Percentiles rank a stretch among this genome's conserved stretches.
Conservation (phyloP, 2,329 filamentous ascomycete genomes). For the Leptographium procerum region DNA sequence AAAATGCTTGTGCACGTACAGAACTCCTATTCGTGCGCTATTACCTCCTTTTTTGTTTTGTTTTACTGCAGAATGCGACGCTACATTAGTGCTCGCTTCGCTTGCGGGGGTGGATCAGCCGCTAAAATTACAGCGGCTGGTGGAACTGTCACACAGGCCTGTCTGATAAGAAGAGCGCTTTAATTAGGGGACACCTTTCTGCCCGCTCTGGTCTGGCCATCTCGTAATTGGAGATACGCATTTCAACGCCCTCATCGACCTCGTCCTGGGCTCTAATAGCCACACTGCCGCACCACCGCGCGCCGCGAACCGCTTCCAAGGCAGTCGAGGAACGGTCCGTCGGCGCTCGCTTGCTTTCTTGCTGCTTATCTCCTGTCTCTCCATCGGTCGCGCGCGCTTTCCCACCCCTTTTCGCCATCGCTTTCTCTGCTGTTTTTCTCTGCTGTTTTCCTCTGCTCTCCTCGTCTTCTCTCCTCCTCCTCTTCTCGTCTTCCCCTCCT, state of each 20-base stretch:
- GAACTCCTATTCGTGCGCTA: no score
- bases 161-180: neutral
- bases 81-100: neutral
- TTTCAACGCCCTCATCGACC: neutral
- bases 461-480: neutral
- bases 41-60: no score
- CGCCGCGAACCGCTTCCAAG: neutral
- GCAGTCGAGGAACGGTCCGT: neutral
- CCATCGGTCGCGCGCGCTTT: neutral
- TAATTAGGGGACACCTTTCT: neutral
- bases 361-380: neutral
- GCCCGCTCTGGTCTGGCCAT: neutral
- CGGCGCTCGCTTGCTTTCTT: neutral
- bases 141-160: neutral
- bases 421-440: neutral
- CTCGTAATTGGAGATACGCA: neutral
- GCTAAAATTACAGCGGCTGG: neutral
- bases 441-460: neutral
- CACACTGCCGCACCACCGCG: neutral
- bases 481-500: neutral
- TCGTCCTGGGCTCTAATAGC: neutral
- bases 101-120: neutral
- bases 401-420: neutral
- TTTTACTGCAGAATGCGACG: neutral
- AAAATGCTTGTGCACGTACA: no score